Evolutionary conservation across 495 filamentous ascomycete genomes (phyloP).

Genomic region (Aspergillus incahuasiensis): DNA sequence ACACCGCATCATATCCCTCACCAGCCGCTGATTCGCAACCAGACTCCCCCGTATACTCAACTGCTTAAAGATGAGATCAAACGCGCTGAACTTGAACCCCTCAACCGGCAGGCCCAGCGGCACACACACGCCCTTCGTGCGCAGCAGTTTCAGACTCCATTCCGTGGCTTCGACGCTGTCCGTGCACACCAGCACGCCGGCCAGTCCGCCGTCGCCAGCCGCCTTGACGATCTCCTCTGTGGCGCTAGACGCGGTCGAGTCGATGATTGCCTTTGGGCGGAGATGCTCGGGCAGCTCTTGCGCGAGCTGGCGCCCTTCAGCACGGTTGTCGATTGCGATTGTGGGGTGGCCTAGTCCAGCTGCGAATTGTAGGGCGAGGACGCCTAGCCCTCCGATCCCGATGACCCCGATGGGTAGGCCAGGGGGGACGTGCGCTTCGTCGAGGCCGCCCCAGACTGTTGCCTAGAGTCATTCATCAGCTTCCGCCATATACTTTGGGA

Average conservation of each 20-base stretch:
- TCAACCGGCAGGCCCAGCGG: not conserved
- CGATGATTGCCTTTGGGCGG: not conserved
- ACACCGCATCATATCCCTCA: constrained; percentile 2
- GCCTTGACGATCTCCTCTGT: not conserved
- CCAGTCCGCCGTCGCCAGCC: not conserved
- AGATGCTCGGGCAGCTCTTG: not conserved
- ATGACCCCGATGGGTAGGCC: constrained; percentile 1
- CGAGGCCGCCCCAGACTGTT: not conserved
- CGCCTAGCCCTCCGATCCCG: constrained; percentile 1
- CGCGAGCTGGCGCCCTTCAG: not conserved
- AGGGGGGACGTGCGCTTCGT: not conserved
- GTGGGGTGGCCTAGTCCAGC: not conserved
- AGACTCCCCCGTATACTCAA: not conserved
- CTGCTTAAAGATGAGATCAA: constrained; percentile 6
- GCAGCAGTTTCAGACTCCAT: constrained; percentile 5
- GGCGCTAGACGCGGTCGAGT: not conserved
- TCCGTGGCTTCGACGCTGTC: not conserved
- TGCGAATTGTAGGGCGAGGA: constrained; percentile 1
- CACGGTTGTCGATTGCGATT: not conserved
- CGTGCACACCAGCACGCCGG: constrained; percentile 1
- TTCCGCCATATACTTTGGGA: too few species aligned
- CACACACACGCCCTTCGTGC: not conserved
- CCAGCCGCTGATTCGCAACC: not conserved
- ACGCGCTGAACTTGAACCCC: constrained; percentile 6
- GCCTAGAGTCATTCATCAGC: not conserved